Percentiles rank a stretch among this genome's conserved stretches.
Conservation (phyloP, 495 filamentous ascomycete genomes). For the Aspergillus homomorphus region DNA sequence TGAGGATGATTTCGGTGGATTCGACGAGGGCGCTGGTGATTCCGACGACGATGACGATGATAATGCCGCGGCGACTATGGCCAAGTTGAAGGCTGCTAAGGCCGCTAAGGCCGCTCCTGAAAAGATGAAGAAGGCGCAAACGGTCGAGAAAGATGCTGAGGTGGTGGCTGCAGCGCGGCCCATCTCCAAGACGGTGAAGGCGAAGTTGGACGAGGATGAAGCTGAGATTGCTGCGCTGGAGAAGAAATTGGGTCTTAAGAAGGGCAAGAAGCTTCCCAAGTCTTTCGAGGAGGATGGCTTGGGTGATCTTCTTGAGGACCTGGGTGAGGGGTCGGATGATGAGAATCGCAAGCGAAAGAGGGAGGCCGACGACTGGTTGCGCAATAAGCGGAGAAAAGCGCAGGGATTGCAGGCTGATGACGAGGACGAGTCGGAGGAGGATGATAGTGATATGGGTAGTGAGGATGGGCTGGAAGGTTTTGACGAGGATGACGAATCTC, state of each 20-base stretch:
- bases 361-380: constrained; percentile 55
- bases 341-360: constrained; percentile 52
- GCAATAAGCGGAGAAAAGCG: constrained; percentile 65
- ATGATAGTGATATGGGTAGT: constrained; percentile 21
- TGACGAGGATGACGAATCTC: constrained; percentile 30
- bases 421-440: constrained; percentile 27
- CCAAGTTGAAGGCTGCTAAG: constrained; percentile 25
- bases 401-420: constrained; percentile 39
- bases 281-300: constrained; percentile 83
- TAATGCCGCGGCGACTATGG: constrained; percentile 17
- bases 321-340: constrained; percentile 52
- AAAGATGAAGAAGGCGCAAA: constrained; percentile 30
- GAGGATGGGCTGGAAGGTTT: constrained; percentile 26
- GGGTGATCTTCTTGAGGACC: constrained; percentile 70
- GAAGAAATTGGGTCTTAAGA: constrained; percentile 82
- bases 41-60: constrained; percentile 23
- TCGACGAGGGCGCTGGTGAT: constrained; percentile 24
- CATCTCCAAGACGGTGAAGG: constrained; percentile 57
- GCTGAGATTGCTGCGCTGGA: constrained; percentile 85
- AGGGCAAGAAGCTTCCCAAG: constrained; percentile 69
- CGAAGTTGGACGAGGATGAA: constrained; percentile 69
- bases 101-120: constrained; percentile 43
- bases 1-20: constrained; percentile 23
- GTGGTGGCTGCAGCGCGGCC: constrained; percentile 27
- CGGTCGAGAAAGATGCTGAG: constrained; percentile 15